These are phyloP conservation scores for Lachnellula arida DNA, from an alignment of 2,329 filamentous ascomycete genomes.

Conservation along the genomic window DNA sequence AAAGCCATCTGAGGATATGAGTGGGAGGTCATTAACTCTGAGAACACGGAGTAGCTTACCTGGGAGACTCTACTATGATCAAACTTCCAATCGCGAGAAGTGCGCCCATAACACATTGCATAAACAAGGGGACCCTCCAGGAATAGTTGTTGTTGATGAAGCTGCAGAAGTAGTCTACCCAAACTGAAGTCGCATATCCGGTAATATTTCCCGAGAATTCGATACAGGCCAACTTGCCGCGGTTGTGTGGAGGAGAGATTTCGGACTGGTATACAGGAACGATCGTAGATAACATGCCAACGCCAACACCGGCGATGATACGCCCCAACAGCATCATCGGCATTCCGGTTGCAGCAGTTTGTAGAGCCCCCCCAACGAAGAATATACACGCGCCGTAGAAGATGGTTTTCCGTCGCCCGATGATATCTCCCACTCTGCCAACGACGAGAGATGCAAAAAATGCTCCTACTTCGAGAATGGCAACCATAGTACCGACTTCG, in stretches of 20 bases:
- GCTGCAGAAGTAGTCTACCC: constrained; percentile 97
- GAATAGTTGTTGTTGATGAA: constrained; percentile 81
- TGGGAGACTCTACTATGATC: constrained; percentile 92
- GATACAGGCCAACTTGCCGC: constrained; percentile 93
- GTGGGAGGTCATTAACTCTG: neutral
- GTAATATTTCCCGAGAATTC: constrained; percentile 97
- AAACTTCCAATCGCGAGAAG: constrained; percentile 81
- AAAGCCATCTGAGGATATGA: constrained; percentile 70
- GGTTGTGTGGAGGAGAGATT: constrained; percentile 92
- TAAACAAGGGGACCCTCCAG: constrained; percentile 83
- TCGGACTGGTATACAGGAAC: constrained; percentile 93
- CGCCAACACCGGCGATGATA: constrained; percentile 78
- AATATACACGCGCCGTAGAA: constrained; percentile 92
- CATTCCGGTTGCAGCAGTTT: constrained; percentile 78
- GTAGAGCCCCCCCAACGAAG: constrained; percentile 75
- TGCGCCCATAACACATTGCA: constrained; percentile 93
- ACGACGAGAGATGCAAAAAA: constrained; percentile 85
- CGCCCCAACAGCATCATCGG: constrained; percentile 83
- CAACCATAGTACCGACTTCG: constrained; percentile 94
- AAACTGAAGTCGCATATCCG: constrained; percentile 92
- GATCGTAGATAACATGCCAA: constrained; percentile 86
- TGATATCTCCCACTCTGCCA: constrained; percentile 84
- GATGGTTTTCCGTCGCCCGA: constrained; percentile 85
- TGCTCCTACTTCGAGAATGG: constrained; percentile 90
- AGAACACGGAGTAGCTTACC: constrained; percentile 44